Evolutionary conservation across 2,329 filamentous ascomycete species (phyloP).

Genomic region (Dactylellina cionopaga): DNA sequence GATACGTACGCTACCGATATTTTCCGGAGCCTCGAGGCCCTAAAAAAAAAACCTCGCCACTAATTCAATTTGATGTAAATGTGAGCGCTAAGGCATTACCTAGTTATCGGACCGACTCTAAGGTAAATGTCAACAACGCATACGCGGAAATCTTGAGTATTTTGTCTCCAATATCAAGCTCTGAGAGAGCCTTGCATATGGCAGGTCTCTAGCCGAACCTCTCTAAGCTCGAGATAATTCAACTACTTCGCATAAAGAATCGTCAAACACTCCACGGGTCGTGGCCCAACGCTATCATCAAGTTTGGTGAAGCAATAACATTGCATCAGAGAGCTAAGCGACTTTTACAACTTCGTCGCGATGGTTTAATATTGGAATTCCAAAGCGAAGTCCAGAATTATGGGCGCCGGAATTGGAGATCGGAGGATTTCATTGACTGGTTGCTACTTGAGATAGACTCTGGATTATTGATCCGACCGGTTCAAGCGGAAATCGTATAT

Average conservation of each 20-base stretch:
- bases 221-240: conserved; percentile 5
- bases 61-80: no score
- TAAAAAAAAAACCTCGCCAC: no score
- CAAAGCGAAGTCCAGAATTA: conserved; percentile 53
- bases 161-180: not conserved
- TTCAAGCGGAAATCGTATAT: conserved; percentile 68
- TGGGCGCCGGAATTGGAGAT: conserved; percentile 4
- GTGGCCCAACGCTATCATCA: conserved; percentile 7
- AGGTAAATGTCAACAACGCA: no score
- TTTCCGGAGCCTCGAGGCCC: no score
- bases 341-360: not conserved
- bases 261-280: not conserved
- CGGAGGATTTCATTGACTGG: conserved; percentile 68
- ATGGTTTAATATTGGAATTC: conserved; percentile 11
- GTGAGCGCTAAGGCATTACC: no score
- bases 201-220: conserved; percentile 50
- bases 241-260: not conserved
- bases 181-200: not conserved
- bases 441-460: conserved; percentile 74
- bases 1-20: no score
- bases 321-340: conserved; percentile 22
- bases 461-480: conserved; percentile 70
- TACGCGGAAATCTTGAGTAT: not conserved
- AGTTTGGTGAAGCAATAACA: conserved; percentile 23
- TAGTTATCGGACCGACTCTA: no score